Evolutionary conservation across 2,329 filamentous ascomycete genomes (phyloP).

Genomic region (Trichoderma harzianum): DNA sequence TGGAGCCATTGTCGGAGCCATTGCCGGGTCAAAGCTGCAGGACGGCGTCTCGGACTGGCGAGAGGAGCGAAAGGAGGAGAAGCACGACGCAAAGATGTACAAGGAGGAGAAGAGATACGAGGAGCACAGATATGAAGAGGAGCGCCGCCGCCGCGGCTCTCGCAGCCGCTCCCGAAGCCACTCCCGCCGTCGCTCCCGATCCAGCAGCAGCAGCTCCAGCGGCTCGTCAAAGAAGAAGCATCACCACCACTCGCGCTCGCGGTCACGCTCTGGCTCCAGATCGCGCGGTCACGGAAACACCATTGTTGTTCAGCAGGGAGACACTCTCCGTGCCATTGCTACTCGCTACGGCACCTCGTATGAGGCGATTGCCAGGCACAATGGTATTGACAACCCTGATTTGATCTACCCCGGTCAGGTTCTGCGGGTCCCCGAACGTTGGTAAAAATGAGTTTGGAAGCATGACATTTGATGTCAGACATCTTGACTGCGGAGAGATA

Average conservation of each 20-base stretch:
- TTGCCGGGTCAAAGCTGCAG: constrained; percentile 41
- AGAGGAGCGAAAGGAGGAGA: constrained; percentile 39
- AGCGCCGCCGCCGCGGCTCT: constrained; percentile 18
- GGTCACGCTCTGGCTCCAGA: constrained; percentile 23
- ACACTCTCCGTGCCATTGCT: constrained; percentile 41
- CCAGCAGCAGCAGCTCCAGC: constrained; percentile 16
- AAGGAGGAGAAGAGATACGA: constrained; percentile 24
- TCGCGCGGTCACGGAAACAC: constrained; percentile 13
- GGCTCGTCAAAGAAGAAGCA: background rate
- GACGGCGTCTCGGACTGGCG: constrained; percentile 40
- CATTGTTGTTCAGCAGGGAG: constrained; percentile 40
- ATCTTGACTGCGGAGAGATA: background rate
- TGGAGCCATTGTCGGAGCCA: constrained; percentile 40
- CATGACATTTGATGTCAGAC: background rate
- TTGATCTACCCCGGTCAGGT: constrained; percentile 42
- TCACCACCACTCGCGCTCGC: constrained; percentile 15
- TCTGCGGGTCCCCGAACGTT: constrained; percentile 32
- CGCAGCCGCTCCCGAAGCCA: constrained; percentile 22
- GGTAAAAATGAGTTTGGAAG: background rate
- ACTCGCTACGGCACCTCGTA: constrained; percentile 31
- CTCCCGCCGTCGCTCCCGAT: background rate
- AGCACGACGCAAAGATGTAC: constrained; percentile 31
- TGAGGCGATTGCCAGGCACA: constrained; percentile 39
- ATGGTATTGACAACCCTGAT: constrained; percentile 40
- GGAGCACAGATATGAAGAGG: constrained; percentile 12